Evolutionary conservation across 2,329 filamentous ascomycete genomes (phyloP), one percentile per base, ranked within the genome.

Genomic region (Botryotinia convoluta): DNA sequence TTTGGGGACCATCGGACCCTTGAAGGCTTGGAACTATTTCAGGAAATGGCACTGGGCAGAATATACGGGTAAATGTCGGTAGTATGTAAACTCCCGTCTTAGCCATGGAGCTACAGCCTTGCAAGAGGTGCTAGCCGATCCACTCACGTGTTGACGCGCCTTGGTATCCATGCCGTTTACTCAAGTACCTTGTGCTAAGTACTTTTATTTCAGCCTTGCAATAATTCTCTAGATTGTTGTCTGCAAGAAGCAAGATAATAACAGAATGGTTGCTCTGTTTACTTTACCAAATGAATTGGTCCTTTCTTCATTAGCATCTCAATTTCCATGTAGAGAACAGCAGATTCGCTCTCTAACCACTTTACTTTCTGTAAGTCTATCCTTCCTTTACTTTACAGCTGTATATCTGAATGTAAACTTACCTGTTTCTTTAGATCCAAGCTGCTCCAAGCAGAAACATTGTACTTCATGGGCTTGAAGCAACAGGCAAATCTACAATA

Each of bases 401-500:
- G n/a, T 8, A 44, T 26, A 32, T 57, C n/a, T 8, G 44, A n/a
- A 70, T 63, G 29, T 48, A 14, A 29, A 48, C 69, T 85, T 70
- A 69, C 45, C 18, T 45, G 35, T n/a, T 20, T 29, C 26, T 32
- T 26, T 57, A 76, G 73, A 74, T 74, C 16, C 65, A 59, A 22
- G 45, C 71, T 8, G 71, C 73, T 35, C 65, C 73, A 45, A 45
- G 37, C 44, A 74, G 74, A 72, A 92, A 93, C 74, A 82, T 98
- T 18, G 90, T 98, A 35, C 82, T 97, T 67, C 91, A 98, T 81
- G 96, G 96, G 69, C 89, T 94, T 44, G 91, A 95, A 79, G 92
- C 94, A 3, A 97, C 95, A 0, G 95, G 94, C 59, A 98, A 98
- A 84, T 93, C 90, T 45, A 88, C 89, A 65, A 87, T 97, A 69